Base-by-base conservation (phyloP, 495 filamentous ascomycete species). In the Haplographium delicatum region DNA sequence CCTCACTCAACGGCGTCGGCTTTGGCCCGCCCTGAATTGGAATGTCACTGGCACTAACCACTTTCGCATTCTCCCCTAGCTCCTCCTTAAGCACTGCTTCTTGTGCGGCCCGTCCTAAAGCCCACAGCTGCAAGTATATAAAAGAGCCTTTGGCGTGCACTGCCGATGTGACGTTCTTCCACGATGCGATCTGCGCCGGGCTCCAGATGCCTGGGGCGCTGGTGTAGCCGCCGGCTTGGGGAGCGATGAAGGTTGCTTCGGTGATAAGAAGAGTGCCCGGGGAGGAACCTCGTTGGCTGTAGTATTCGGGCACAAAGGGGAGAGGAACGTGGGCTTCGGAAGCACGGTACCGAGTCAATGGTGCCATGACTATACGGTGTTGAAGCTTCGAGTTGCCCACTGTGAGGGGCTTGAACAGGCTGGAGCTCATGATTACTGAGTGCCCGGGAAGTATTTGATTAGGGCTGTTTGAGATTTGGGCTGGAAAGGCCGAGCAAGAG, bases 81-180 rank as follows among this genome's bases (percentile, higher is more conserved):
- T 74, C 67, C 42, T 43, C 41, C 33, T 70, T 66, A 5, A 75
- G 56, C 5, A 71, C 50, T 0, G 65, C 65, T 0, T 70, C 54
- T 30, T 63, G 53, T 0, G 80, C 76, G 4, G 73, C 65, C n/a
- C 86, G 77, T 13, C 86, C 86, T 5, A 84, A 63, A 0, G 76
- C 75, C 80, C 83, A 86, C 9, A 90, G 70, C 68, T 90, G 86
- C 28, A 71, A 46, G 65, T 70, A 84, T 56, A 89, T 88, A 57
- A 70, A 78, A 43, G 72, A 69, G 39, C 80, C 78, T 33, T 80
- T 78, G 25, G 68, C 68, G 68, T 89, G 86, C 8, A 89, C 84
- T 11, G 74, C 78, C 43, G 80, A 76, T 6, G 81, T 84, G 26
- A 88, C 63, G 23, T 68, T 58, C 39, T 73, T 77, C 86, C 84